Percentiles rank a stretch among this genome's conserved stretches.
These are phyloP conservation scores for Phalaenopsis aphrodite DNA, from an alignment of 106 monocot genomes.

Conservation along the genomic window DNA sequence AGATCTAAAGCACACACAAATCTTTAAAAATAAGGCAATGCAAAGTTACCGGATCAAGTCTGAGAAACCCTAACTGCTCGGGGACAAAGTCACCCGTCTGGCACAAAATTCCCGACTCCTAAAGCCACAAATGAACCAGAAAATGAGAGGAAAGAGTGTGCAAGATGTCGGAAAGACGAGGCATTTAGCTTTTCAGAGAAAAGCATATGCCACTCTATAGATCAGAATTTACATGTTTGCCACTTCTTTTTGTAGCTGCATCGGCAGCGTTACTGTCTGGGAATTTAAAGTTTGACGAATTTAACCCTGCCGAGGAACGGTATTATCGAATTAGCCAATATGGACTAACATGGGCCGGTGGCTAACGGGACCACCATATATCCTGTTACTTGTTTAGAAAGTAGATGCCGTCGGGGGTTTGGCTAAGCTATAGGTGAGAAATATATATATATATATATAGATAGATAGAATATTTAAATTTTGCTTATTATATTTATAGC, in stretches of 20 bases:
- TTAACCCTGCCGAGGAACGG: neutral
- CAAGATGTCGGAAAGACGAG: neutral
- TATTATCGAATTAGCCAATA: neutral
- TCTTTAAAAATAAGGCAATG: neutral
- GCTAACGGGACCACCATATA: neutral
- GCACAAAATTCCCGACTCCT: neutral
- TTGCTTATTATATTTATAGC: too few relatives aligned
- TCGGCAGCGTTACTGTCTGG: neutral
- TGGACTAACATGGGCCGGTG: neutral
- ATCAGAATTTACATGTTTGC: neutral
- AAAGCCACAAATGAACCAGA: neutral
- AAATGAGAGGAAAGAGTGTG: neutral
- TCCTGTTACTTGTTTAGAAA: neutral
- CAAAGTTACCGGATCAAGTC: neutral
- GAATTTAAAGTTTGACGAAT: neutral
- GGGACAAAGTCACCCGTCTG: neutral
- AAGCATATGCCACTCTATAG: neutral
- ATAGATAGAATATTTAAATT: too few relatives aligned
- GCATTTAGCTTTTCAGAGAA: neutral
- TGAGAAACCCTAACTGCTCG: slow-evolving; percentile 4
- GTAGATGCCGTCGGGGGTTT: too few relatives aligned
- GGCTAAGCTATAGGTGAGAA: too few relatives aligned
- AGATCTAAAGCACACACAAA: neutral
- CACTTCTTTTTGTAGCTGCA: neutral
- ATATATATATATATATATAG: too few relatives aligned